Base-by-base conservation (phyloP, 106 monocot species). In the Amphibolis antarctica region DNA sequence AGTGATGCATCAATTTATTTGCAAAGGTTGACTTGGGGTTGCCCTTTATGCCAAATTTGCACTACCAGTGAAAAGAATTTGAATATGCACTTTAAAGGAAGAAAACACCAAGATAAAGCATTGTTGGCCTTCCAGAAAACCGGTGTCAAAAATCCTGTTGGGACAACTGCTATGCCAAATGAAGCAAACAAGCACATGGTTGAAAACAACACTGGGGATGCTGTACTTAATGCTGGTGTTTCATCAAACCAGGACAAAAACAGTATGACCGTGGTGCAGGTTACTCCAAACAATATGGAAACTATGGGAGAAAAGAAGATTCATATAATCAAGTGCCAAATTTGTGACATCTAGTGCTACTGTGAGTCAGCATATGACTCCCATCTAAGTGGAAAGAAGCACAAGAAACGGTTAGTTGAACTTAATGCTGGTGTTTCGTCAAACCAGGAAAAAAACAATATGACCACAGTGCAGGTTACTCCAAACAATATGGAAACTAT, bases 61-160 rank as follows among this genome's bases (percentile, higher is more conserved):
- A 3, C 3, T n/a, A 29, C 24, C 12, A 51, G 30, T 42, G 28
- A 52, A 28, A 28, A 52, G 28, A 0, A 0, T 52, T 29, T 52
- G 51, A 23, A 65, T 27, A 28, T 30, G 25, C 65, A 65, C 20
- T 1, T 51, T 50, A 0, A 7, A 7, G 28, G 65, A 10, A 65
- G 51, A 52, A 27, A 65, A 51, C 65, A 65, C 18, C 24, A 69
- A 28, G 55, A 44, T 11, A 69, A 69, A 56, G 68, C 53, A 46
- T 10, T 12, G n/a, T 29, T 62, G 1, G 22, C 0, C 5, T 1
- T 14, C 30, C 19, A 22, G 28, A 31, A 14, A 57, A 28, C n/a
- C 17, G 46, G 11, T 18, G 46, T 19, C 15, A 45, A 23, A 44
- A 64, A 47, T 64, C 19, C 18, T 20, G 0, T 7, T 12, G 21